Evolutionary conservation across 148 eudicot genomes (phyloP).

Genomic region (Amaranthus palmeri): DNA sequence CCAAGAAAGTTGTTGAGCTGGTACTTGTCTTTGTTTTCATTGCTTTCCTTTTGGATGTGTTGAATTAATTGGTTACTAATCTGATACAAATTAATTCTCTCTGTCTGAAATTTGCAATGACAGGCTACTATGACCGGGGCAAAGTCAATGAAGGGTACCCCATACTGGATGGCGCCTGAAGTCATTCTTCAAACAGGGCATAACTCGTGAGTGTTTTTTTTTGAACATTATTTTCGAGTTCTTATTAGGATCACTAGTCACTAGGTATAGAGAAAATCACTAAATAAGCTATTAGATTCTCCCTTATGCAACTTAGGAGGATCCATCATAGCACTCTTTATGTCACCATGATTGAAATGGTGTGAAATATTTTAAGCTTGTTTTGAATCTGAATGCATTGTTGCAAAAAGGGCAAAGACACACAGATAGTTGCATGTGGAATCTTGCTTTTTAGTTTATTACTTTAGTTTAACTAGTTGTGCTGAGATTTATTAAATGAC

Average conservation of each 20-base stretch:
- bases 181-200: slow-evolving; percentile 96
- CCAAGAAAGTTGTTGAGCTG: slow-evolving; percentile 97
- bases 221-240: slow-evolving; percentile 7
- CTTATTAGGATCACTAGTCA: background rate
- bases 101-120: slow-evolving; percentile 14
- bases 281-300: background rate
- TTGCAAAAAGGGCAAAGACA: background rate
- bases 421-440: background rate
- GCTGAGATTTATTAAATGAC: background rate
- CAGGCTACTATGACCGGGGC: slow-evolving; percentile 98
- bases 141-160: slow-evolving; percentile 99
- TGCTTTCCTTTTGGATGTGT: background rate
- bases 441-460: background rate
- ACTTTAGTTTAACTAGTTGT: background rate
- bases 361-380: background rate
- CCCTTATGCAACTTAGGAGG: background rate
- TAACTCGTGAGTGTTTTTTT: slow-evolving; percentile 56
- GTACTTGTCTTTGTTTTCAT: slow-evolving; percentile 28
- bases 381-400: background rate
- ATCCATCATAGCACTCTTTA: background rate
- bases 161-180: slow-evolving; percentile 99
- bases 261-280: background rate
- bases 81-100: background rate
- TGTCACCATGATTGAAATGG: background rate
- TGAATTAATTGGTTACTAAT: background rate